These are phyloP conservation scores for Ceraceosorus guamensis DNA, from an alignment of 1,284 basidiomycete genomes.

Conservation along the genomic window DNA sequence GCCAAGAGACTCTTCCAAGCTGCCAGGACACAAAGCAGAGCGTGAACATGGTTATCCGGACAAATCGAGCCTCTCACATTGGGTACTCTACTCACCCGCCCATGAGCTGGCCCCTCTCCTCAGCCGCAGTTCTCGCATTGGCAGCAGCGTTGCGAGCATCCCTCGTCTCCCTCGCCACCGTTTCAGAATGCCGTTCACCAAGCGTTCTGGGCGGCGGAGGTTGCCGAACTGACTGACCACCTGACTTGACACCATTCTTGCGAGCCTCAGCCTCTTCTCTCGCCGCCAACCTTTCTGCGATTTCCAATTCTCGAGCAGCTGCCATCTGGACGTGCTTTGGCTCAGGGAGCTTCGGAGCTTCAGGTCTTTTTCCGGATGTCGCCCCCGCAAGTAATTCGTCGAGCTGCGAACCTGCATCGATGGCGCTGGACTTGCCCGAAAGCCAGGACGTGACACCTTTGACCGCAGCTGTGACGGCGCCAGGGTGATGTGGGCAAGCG, in stretches of 20 bases:
- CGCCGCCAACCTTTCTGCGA: slow-evolving; percentile 2
- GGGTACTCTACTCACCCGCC: too few species aligned
- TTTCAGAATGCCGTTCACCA: not conserved
- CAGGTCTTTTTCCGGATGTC: slow-evolving; percentile 1
- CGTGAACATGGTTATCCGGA: too few species aligned
- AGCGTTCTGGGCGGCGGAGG: not conserved
- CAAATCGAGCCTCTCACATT: too few species aligned
- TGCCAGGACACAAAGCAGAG: too few species aligned
- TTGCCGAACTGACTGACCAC: not conserved
- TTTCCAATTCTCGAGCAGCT: not conserved
- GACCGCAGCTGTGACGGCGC: slow-evolving; percentile 27
- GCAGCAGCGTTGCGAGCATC: too few species aligned
- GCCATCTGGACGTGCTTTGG: slow-evolving; percentile 4
- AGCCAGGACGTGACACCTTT: slow-evolving; percentile 9
- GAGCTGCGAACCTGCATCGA: slow-evolving; percentile 6
- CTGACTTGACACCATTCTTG: not conserved
- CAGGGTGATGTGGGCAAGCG: slow-evolving; percentile 29
- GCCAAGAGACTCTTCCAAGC: slow-evolving; percentile 7
- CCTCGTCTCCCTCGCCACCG: slow-evolving; percentile 1
- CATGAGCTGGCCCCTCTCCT: slow-evolving; percentile 10
- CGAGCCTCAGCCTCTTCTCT: not conserved
- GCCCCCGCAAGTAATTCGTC: slow-evolving; percentile 11
- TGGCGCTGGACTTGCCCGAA: slow-evolving; percentile 6
- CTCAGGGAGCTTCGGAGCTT: slow-evolving; percentile 6
- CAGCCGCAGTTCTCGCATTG: too few species aligned